A percentile compares a stretch with the other conserved stretches of the same genome.
Conservation (phyloP, 202 grass and related monocot species). For the Dendrocalamus latiflorus region DNA sequence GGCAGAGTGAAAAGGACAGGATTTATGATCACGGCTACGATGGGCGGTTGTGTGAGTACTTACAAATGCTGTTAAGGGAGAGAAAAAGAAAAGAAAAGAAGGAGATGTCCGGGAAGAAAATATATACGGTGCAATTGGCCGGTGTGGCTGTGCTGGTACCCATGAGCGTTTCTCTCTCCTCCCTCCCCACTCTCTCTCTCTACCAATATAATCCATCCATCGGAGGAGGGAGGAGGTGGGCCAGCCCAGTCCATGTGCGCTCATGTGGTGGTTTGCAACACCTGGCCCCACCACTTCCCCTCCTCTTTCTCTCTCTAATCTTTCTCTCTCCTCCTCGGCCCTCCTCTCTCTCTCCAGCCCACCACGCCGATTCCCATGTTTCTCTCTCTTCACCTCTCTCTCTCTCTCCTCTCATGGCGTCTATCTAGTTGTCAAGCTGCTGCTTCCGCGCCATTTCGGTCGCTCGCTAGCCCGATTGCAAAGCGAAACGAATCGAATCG, state of each 20-base stretch:
- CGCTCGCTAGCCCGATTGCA: background rate
- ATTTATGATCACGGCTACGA: background rate
- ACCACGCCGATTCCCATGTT: background rate
- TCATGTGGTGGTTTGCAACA: conserved; percentile 85
- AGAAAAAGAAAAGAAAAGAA: background rate
- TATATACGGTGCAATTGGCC: background rate
- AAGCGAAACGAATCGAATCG: conserved; percentile 2
- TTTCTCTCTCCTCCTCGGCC: background rate
- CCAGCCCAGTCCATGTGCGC: conserved; percentile 66
- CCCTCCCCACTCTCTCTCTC: background rate
- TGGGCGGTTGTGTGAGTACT: background rate
- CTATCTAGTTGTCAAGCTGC: background rate
- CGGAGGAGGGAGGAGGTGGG: background rate
- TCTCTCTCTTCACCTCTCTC: background rate
- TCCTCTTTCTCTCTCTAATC: no score
- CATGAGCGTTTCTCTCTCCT: no score
- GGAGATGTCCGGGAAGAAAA: background rate
- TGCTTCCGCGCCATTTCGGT: background rate
- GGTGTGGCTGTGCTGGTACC: background rate
- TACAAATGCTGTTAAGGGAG: background rate
- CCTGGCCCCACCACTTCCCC: conserved; percentile 50
- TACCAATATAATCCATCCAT: background rate
- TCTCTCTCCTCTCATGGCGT: background rate
- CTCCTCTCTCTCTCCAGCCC: background rate
- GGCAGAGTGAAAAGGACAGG: background rate